Percentiles rank a stretch among this genome's conserved stretches.
These are phyloP conservation scores for Leccinum subrobustum DNA, from an alignment of 1,284 basidiomycete genomes.

Conservation along the genomic window DNA sequence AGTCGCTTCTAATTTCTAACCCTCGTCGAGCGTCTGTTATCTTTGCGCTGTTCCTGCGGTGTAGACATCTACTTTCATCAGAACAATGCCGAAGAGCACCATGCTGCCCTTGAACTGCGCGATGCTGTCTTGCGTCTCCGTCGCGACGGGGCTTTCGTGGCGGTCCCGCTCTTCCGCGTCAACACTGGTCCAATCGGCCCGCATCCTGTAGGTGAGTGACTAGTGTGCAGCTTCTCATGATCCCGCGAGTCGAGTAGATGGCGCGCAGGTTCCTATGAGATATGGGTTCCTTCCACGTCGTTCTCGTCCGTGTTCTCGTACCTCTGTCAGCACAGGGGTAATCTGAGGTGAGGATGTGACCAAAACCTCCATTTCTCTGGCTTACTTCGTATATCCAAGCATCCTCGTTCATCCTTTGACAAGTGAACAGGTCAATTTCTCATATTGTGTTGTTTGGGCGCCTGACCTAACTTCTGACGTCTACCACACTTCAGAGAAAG, in stretches of 20 bases:
- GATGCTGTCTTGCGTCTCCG: conserved; percentile 69
- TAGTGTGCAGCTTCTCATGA: not conserved
- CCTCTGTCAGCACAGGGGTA: conserved; percentile 61
- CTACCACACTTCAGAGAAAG: conserved; percentile 33
- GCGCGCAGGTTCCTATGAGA: conserved; percentile 68
- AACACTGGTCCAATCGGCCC: conserved; percentile 69
- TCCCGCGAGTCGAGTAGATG: not conserved
- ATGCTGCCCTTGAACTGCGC: conserved; percentile 62
- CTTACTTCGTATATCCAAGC: not conserved
- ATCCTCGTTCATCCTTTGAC: conserved; percentile 73
- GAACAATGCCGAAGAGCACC: conserved; percentile 57
- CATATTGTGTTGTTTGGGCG: not conserved
- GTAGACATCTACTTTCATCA: conserved; percentile 78
- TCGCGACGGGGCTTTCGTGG: conserved; percentile 72
- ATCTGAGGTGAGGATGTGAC: conserved; percentile 51
- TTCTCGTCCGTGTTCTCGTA: conserved; percentile 74
- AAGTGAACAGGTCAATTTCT: conserved; percentile 52
- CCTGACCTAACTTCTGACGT: not conserved
- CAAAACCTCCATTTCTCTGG: not conserved
- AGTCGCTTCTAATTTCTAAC: not conserved
- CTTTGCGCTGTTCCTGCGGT: not conserved
- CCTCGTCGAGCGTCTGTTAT: not conserved
- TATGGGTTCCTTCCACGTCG: conserved; percentile 72
- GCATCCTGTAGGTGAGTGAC: conserved; percentile 65
- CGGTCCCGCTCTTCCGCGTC: conserved; percentile 69